Base-by-base conservation (phyloP, 2,329 filamentous ascomycete species). In the Trichoderma oligosporum region DNA sequence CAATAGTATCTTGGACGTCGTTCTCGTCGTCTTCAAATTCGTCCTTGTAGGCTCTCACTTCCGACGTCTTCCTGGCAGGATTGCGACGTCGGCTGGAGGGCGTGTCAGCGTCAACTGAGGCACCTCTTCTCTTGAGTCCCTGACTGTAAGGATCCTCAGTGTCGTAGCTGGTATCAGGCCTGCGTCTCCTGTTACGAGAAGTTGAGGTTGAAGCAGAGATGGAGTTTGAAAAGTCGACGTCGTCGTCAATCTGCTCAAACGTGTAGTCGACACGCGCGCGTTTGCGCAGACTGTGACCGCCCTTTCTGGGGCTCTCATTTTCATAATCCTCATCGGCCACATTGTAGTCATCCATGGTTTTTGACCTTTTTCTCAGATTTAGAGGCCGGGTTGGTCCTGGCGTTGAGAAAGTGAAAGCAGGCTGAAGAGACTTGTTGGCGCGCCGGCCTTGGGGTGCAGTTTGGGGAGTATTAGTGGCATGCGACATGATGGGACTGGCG, bases 221-320 rank as follows among this genome's bases (percentile, higher is more conserved):
- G 16, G 51, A 16, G 41, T 18, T 71, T 62, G 69, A 70, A 36
- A 70, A 68, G 45, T 67, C 55, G 39, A 68, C 68, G 41, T 82
- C 79, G 59, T 82, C 78, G 55, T 77, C 75, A 60, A 78, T 74
- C 62, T 81, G 78, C 63, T 79, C 76, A 64, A 77, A 73, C 31
- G 78, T 80, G 72, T 84, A 84, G 68, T 84, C 81, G 61, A 84
- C 74, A 58, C 80, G 79, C 51, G 78, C 73, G 53, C 81, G 76
- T 67, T 80, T 82, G 61, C 82, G 76, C 27, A 84, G 74, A 31
- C 80, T 82, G 69, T 83, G 82, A 47, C 82, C 81, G 52, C 82
- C 81, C 67, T 84, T 84, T 54, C 73, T 76, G 52, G 77, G 82
- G 58, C 74, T 77, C 61, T 77, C 72, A 35, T 74, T 71, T 20